Evolutionary conservation across 371 early-diverging fungal genomes (phyloP), one percentile per base, ranked within the genome.

Genomic region (Dinochytrium kinnereticum): DNA sequence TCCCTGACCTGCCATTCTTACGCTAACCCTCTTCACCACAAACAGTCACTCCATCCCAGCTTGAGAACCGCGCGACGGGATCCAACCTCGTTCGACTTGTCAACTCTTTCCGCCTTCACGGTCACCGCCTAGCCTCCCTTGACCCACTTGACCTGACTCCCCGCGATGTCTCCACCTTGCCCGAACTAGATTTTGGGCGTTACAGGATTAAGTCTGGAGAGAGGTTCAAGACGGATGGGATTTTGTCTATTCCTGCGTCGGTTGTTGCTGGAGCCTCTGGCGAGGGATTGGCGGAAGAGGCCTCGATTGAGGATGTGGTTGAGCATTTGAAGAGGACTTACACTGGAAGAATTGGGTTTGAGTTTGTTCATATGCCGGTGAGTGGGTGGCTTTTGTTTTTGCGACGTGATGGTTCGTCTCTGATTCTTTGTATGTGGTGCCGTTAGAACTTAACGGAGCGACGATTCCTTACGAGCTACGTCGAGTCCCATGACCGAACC

Each of bases 341-440:
- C 81, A 91, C 93, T 77, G 94, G 93, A 51, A 86, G 90, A 64
- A 94, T 96, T 69, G 98, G 95, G 19, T 95, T 93, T 76, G 98
- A 97, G 86, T 96, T 97, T 83, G 89, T 86, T 80, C 97, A 97
- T 77, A 89, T 96, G 38, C 95, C 96, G 1, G 91, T 90, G 85
- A 71, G 81, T 67, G 17, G 53, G 21, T 33, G 33, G 17, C 13
- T 40, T 64, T 1, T 24, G 51, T 73, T 68, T 49, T 13, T n/a
- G 0, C 53, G 21, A 15, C n/a, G 0, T 13, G n/a, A 37, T 1
- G 5, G 3, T 26, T 34, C 31, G 1, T 1, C 26, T 50, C n/a
- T 61, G 69, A 36, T 0, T 37, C 44, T 31, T 13, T 51, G 7
- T 38, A n/a, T n/a, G n/a, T n/a, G n/a, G n/a, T n/a, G n/a, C n/a